Percentiles rank a stretch among this genome's conserved stretches.
Conservation (phyloP, 2,329 filamentous ascomycete species). For the Fusarium austroafricanum region DNA sequence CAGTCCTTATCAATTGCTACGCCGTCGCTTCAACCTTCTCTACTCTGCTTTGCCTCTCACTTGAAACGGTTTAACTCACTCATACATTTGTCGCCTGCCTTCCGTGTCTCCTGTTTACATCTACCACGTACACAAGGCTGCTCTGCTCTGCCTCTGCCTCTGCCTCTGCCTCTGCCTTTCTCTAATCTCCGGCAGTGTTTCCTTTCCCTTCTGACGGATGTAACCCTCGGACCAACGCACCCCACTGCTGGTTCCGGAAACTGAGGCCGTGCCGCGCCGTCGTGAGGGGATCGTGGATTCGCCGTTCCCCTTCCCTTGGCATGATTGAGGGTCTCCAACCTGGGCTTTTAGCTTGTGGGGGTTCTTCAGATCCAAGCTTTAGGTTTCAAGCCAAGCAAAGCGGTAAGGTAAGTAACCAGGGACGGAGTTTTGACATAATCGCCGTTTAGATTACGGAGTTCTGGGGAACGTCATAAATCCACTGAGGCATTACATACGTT, state of each 20-base stretch:
- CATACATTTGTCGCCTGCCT: too few relatives aligned
- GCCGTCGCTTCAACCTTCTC: not conserved
- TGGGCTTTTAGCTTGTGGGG: not conserved
- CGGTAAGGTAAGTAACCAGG: not conserved
- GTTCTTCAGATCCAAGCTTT: conserved; percentile 1
- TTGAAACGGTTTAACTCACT: not conserved
- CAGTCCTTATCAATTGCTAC: conserved; percentile 8
- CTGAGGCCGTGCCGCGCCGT: conserved; percentile 23
- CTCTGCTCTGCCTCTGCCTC: not conserved
- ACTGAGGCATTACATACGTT: conserved; percentile 1
- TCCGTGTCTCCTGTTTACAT: not conserved
- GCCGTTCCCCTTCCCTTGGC: conserved; percentile 4
- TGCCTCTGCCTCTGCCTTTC: not conserved
- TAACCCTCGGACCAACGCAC: conserved; percentile 36
- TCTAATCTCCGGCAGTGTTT: conserved; percentile 26
- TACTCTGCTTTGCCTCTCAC: not conserved
- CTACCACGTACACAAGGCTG: not conserved
- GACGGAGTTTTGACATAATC: conserved; percentile 3
- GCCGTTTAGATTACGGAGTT: not conserved
- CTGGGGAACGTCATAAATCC: conserved; percentile 10
- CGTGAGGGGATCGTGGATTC: conserved; percentile 18
- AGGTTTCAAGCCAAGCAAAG: conserved; percentile 1
- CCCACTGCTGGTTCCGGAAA: conserved; percentile 45
- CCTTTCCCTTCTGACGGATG: conserved; percentile 11
- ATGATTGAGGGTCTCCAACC: not conserved